Base-by-base conservation (phyloP, 164 flowering plant species). In the Kalanchoe fedtschenkoi region DNA sequence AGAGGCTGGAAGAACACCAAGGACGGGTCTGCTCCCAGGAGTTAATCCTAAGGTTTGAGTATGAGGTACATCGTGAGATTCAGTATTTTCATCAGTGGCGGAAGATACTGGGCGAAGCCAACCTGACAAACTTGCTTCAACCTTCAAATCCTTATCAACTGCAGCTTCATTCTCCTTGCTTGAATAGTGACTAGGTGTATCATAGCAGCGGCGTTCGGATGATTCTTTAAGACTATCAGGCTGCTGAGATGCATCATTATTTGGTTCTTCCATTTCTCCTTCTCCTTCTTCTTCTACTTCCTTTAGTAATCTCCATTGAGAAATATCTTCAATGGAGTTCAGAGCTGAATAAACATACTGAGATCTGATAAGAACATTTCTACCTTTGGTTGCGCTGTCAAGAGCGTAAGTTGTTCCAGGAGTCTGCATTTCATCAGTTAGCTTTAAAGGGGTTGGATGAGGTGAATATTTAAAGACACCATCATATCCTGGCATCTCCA, bases 371-470 rank as follows among this genome's bases (percentile, higher is more conserved):
- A 81, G 72, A 42, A 68, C 61, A 68, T 70, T 70, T 65, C 69
- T 89, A 24, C 79, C 76, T 65, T 69, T 68, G 43, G 63, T 71
- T 22, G 70, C 19, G 42, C 67, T 70, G 34, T 79, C 77, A 10
- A 69, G 7, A 60, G 95, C 78, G 58, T 75, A 93, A 55, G 78
- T 83, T 65, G 97, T 90, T 66, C 97, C 99, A 58, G 99, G 99
- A 35, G 96, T 90, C 72, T 93, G 96, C 96, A 93, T 90, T 66
- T 80, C 96, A 70, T 83, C 88, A 35, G 75, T 75, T 37, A 93
- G 69, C 66, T 78, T 77, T 38, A 76, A 33, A 13, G 96, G 95
- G 60, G 95, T 86, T 32, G 93, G 83, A 68, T 87, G 76, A 42
- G 95, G 95, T 34, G 82, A 81, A 53, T 57, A 42, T 44, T 74